Conservation (phyloP, 1,139 yeast species). For the Debaryomyces subglobosus region DNA sequence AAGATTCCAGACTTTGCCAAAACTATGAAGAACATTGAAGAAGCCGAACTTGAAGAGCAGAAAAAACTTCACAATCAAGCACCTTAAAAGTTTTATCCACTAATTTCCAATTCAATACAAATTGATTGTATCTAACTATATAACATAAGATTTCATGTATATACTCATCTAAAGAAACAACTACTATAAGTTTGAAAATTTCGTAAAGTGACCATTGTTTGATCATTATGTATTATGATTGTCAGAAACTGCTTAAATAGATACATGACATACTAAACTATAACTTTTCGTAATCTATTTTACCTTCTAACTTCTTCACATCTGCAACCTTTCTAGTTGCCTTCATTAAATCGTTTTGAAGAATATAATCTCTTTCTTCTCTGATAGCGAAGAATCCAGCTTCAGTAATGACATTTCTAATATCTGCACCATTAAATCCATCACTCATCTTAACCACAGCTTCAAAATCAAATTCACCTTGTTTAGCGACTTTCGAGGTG, state of each 20-base stretch:
- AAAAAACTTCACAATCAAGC: slow-evolving; percentile 2
- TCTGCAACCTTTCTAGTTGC: slow-evolving; percentile 98
- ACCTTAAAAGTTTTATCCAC: not conserved
- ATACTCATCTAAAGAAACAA: slow-evolving; percentile 6
- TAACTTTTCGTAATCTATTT: slow-evolving; percentile 89
- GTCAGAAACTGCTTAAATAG: slow-evolving; percentile 1
- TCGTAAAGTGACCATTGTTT: slow-evolving; percentile 1
- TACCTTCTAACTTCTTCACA: slow-evolving; percentile 95
- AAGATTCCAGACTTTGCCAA: slow-evolving; percentile 36
- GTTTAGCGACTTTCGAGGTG: slow-evolving; percentile 80
- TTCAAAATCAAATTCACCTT: slow-evolving; percentile 96
- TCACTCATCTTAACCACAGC: slow-evolving; percentile 98
- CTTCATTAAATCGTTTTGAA: slow-evolving; percentile 94
- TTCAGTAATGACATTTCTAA: slow-evolving; percentile 96
- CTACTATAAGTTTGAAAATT: not conserved
- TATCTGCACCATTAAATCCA: slow-evolving; percentile 99
- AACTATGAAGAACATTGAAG: slow-evolving; percentile 26
- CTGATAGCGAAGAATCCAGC: slow-evolving; percentile 98
- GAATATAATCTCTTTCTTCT: slow-evolving; percentile 93
- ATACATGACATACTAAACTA: slow-evolving; percentile 25
- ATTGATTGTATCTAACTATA: not conserved
- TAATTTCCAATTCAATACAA: not conserved
- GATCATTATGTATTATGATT: slow-evolving; percentile 4
- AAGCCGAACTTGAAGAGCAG: not conserved
- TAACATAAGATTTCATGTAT: slow-evolving; percentile 8